Percentiles rank a stretch among this genome's conserved stretches.
Conservation (phyloP, 208 protist species). For the Trypanosoma avium region DNA sequence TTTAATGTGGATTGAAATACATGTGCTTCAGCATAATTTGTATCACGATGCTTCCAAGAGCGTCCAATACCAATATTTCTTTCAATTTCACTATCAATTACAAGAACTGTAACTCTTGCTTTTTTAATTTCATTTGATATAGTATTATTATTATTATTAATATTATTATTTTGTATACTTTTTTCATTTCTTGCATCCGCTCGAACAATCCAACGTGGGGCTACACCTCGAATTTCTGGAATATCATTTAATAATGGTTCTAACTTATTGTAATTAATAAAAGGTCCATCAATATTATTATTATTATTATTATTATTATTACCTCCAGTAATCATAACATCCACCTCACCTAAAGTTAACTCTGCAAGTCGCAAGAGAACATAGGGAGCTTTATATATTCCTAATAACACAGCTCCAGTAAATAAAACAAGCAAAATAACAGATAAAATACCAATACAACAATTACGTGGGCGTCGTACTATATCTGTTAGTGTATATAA, state of each 20-base stretch:
- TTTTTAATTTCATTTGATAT: neutral
- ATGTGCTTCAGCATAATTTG: conserved; percentile 82
- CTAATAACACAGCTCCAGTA: conserved; percentile 43
- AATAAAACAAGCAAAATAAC: conserved; percentile 74
- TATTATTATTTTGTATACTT: neutral
- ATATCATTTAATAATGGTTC: conserved; percentile 8
- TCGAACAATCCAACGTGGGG: conserved; percentile 65
- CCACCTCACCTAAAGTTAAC: conserved; percentile 65
- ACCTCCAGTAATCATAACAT: conserved; percentile 49
- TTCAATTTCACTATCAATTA: conserved; percentile 74
- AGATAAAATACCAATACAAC: conserved; percentile 55
- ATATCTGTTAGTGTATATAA: conserved; percentile 60
- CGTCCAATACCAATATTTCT: conserved; percentile 74
- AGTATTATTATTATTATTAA: neutral
- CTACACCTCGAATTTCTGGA: conserved; percentile 33
- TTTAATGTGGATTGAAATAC: conserved; percentile 67
- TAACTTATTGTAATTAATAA: conserved; percentile 68
- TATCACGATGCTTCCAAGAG: conserved; percentile 72
- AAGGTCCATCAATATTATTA: too few relatives aligned
- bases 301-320: neutral
- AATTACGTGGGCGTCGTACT: conserved; percentile 54
- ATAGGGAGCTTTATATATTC: conserved; percentile 67
- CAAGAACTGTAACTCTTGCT: conserved; percentile 46
- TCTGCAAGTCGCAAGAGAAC: conserved; percentile 72
- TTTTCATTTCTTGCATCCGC: conserved; percentile 30